Conservation (phyloP, 2,329 filamentous ascomycete species). For the Colletotrichum filicis region DNA sequence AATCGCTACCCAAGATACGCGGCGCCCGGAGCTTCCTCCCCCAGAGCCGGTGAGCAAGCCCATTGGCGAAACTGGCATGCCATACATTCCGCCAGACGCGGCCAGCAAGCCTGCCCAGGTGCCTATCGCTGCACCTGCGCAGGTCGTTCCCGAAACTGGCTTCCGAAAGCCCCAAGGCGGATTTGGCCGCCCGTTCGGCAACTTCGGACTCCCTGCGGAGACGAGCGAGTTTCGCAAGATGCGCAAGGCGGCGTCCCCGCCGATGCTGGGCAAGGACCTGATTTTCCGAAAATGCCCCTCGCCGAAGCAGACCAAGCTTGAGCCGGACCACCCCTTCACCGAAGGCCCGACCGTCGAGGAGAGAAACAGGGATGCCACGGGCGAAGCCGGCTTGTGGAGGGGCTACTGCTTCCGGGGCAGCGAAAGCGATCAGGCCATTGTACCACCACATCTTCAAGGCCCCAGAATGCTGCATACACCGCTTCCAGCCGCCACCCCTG, state of each 20-base stretch:
- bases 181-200: conserved; percentile 57
- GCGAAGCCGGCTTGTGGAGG: conserved; percentile 77
- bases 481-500: conserved; percentile 51
- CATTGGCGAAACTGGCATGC: conserved; percentile 27
- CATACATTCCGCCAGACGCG: conserved; percentile 4
- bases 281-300: conserved; percentile 84
- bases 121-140: conserved; percentile 40
- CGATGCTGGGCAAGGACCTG: conserved; percentile 88
- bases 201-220: conserved; percentile 44
- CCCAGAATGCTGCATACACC: conserved; percentile 64
- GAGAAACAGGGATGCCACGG: conserved; percentile 65
- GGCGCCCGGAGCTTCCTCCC: conserved; percentile 15
- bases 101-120: conserved; percentile 32
- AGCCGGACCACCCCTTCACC: conserved; percentile 76
- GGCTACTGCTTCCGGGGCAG: conserved; percentile 70
- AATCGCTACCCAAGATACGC: conserved; percentile 10
- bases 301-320: conserved; percentile 85
- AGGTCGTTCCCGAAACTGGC: conserved; percentile 53
- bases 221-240: conserved; percentile 56
- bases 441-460: conserved; percentile 55
- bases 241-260: conserved; percentile 72
- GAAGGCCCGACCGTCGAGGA: conserved; percentile 57
- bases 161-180: conserved; percentile 50
- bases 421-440: conserved; percentile 48
- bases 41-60: conserved; percentile 18